Evolutionary conservation across 768 basidiomycete species (phyloP).

Genomic region (Macrocybe gigantea): DNA sequence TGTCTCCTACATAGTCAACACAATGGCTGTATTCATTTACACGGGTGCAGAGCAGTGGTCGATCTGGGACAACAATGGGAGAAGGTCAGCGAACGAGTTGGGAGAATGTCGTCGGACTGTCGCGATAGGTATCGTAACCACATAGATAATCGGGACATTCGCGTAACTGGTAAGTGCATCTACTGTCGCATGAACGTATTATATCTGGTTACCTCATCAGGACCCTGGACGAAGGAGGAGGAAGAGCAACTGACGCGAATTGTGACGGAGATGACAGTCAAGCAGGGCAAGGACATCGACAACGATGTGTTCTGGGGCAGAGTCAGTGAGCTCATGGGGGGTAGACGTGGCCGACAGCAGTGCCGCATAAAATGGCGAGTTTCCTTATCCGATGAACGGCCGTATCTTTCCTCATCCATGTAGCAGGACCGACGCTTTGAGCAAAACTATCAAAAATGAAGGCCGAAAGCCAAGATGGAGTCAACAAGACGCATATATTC

Average conservation of each 20-base stretch:
- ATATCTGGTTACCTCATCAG: slow-evolving; percentile 22
- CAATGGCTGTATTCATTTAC: not conserved
- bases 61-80: slow-evolving; percentile 78
- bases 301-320: slow-evolving; percentile 81
- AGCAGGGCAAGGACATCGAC: slow-evolving; percentile 67
- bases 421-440: slow-evolving; percentile 69
- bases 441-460: slow-evolving; percentile 65
- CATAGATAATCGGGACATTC: slow-evolving; percentile 58
- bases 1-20: slow-evolving; percentile 14
- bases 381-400: not conserved
- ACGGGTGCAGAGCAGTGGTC: slow-evolving; percentile 52
- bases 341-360: slow-evolving; percentile 71
- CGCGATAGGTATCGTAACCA: slow-evolving; percentile 85
- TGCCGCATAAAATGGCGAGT: slow-evolving; percentile 82
- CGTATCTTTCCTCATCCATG: not conserved
- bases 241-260: slow-evolving; percentile 70
- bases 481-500: slow-evolving; percentile 68
- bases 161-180: slow-evolving; percentile 43
- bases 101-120: slow-evolving; percentile 75
- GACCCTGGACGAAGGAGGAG: slow-evolving; percentile 74
- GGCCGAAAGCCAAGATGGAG: slow-evolving; percentile 72
- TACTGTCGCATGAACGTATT: not conserved
- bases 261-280: slow-evolving; percentile 68
- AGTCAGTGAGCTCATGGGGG: slow-evolving; percentile 74
- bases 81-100: slow-evolving; percentile 64